These are phyloP conservation scores for Cladosporium austrohemisphaericum DNA, from an alignment of 2,329 filamentous ascomycete species.

Conservation along the genomic window DNA sequence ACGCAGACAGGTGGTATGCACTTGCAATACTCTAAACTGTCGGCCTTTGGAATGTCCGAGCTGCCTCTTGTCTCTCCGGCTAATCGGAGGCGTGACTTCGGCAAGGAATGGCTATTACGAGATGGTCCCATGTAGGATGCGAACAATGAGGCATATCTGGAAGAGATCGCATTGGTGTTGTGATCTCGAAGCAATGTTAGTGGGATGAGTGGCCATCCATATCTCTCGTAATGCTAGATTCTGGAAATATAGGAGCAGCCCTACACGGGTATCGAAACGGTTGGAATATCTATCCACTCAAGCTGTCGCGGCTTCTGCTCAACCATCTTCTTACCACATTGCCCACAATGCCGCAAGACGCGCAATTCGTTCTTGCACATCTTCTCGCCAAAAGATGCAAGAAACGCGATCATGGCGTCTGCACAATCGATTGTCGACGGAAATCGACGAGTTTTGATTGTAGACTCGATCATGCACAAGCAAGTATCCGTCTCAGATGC, in stretches of 20 bases:
- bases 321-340: constrained; percentile 9
- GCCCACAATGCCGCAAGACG: not conserved
- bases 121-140: not conserved
- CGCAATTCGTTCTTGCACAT: constrained; percentile 5
- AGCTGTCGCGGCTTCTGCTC: constrained; percentile 7
- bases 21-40: not conserved
- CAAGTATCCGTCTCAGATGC: constrained; percentile 5
- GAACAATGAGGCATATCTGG: too few species aligned
- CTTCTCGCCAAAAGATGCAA: constrained; percentile 5
- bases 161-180: not conserved
- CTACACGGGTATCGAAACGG: not conserved
- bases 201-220: not conserved
- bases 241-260: too few species aligned
- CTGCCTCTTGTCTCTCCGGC: not conserved
- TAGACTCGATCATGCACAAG: constrained; percentile 1
- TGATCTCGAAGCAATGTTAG: not conserved
- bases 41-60: not conserved
- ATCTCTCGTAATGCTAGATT: too few species aligned
- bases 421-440: not conserved
- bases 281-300: not conserved
- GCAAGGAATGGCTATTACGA: constrained; percentile 9
- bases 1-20: too few species aligned
- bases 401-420: constrained; percentile 5
- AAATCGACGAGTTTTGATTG: not conserved
- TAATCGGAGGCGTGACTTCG: constrained; percentile 7